phyloP scores from a whole-genome alignment of 805 yeast species.

The Lipomyces sp. region DNA sequence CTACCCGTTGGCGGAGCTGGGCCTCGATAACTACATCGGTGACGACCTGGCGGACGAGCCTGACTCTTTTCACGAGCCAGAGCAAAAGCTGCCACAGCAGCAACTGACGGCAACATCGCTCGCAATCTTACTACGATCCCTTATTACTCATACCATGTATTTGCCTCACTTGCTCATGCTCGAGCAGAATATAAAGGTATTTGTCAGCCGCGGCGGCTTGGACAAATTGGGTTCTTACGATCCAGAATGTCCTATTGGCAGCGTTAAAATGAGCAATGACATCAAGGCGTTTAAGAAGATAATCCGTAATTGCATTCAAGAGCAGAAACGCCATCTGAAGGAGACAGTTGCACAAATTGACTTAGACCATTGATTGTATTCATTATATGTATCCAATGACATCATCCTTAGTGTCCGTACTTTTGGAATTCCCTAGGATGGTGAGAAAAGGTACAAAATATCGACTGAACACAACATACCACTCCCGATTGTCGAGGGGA shows the following conservation, averaged over 20 bases:
- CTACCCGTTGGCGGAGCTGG: slow-evolving; percentile 3
- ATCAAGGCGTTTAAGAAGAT: not conserved
- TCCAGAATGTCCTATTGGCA: not conserved
- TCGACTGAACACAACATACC: slow-evolving; percentile 52
- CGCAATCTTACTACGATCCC: not conserved
- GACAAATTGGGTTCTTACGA: not conserved
- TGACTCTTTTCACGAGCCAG: not conserved
- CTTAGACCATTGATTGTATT: not conserved
- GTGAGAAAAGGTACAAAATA: not conserved
- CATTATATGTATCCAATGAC: not conserved
- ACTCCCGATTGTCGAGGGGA: slow-evolving; percentile 92
- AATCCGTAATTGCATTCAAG: not conserved
- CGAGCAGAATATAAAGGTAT: not conserved
- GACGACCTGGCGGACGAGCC: not conserved
- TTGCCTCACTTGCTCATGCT: not conserved
- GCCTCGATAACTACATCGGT: not conserved
- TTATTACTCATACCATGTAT: slow-evolving; percentile 1
- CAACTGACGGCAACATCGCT: not conserved
- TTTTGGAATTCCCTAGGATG: slow-evolving; percentile 55
- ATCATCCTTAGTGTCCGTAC: slow-evolving; percentile 61
- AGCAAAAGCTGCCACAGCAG: not conserved
- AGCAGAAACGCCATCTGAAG: not conserved
- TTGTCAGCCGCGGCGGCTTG: not conserved
- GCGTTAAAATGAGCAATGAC: not conserved
- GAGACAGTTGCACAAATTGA: not conserved